Conservation (phyloP, 306 rosid species). For the Datisca glomerata region DNA sequence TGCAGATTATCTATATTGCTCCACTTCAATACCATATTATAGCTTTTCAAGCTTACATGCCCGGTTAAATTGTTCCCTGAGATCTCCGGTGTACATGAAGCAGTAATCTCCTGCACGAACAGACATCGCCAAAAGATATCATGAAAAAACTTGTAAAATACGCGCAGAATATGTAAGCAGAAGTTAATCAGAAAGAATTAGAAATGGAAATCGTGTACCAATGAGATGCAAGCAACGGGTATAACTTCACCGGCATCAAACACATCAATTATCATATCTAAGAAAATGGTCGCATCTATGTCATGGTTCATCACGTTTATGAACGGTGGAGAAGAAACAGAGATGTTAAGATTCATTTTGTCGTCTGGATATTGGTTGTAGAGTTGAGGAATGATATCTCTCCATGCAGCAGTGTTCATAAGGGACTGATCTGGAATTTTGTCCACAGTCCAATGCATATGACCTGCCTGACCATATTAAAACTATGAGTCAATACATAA, state of each 20-base stretch:
- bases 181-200: no score
- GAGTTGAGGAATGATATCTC: constrained; percentile 60
- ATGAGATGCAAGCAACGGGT: constrained; percentile 64
- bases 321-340: constrained; percentile 51
- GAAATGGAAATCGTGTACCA: no score
- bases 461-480: constrained; percentile 26
- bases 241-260: constrained; percentile 35
- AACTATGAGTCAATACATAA: constrained; percentile 3
- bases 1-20: constrained; percentile 67
- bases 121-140: no score
- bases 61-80: constrained; percentile 35
- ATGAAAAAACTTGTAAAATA: no score
- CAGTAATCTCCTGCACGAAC: constrained; percentile 65
- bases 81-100: constrained; percentile 43
- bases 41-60: constrained; percentile 29
- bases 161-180: no score
- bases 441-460: constrained; percentile 48
- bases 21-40: constrained; percentile 57
- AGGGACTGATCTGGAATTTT: constrained; percentile 37
- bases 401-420: constrained; percentile 71
- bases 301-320: constrained; percentile 31
- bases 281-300: constrained; percentile 21
- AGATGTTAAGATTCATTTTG: constrained; percentile 49
- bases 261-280: constrained; percentile 50
- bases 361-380: constrained; percentile 67